phyloP scores from a whole-genome alignment of 345 rosid genomes.

The Ricinus communis region DNA sequence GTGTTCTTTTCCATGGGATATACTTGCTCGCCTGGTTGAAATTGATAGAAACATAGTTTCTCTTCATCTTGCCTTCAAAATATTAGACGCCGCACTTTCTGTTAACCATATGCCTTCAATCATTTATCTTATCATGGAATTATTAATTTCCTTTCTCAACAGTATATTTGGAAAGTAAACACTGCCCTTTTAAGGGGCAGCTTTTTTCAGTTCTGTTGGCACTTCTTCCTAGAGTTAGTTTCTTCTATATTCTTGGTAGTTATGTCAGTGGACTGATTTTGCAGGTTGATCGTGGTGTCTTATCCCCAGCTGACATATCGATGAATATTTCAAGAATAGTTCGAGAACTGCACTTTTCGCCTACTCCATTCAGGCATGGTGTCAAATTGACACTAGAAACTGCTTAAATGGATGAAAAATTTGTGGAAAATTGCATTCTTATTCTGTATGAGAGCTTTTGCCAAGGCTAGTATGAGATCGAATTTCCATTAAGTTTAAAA shows the following conservation, averaged over 20 bases:
- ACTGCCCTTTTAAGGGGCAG: background rate
- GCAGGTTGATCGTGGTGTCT: conserved; percentile 72
- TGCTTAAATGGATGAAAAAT: conserved; percentile 14
- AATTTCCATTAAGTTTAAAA: background rate
- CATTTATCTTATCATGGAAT: background rate
- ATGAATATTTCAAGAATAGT: conserved; percentile 76
- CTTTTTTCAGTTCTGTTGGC: background rate
- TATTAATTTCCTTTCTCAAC: background rate
- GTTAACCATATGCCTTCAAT: background rate
- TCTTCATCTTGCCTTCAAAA: too few relatives aligned
- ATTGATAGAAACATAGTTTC: too few relatives aligned
- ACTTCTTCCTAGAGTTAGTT: background rate
- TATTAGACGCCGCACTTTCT: too few relatives aligned
- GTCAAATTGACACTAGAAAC: conserved; percentile 58
- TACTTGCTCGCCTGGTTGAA: too few relatives aligned
- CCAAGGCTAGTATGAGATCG: too few relatives aligned
- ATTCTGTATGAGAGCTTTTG: too few relatives aligned
- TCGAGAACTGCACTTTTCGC: conserved; percentile 45
- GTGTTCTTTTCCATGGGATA: too few relatives aligned
- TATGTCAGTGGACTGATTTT: conserved; percentile 13
- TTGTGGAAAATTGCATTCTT: background rate
- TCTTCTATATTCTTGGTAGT: background rate
- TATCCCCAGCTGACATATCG: conserved; percentile 84
- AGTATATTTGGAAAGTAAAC: background rate
- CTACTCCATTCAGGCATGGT: conserved; percentile 62